Base-by-base conservation (phyloP, 78 protist genomes). In the Dictyostelium purpureum region DNA sequence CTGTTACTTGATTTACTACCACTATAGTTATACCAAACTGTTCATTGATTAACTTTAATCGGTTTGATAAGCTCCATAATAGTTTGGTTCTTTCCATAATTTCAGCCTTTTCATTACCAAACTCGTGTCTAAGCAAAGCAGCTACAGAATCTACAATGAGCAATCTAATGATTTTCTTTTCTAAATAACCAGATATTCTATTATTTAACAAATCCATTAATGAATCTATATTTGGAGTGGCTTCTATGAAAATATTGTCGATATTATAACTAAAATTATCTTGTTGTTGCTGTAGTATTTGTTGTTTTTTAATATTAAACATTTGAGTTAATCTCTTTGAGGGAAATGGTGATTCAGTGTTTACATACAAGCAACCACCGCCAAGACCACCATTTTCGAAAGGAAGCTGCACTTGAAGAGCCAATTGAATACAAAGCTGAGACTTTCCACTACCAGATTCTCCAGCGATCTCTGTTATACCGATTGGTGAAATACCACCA, bases 401-500 rank as follows among this genome's bases (percentile, higher is more conserved):
- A 10, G 88, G 89, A 10, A 90, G 16, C 19, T 90, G 94, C 6
- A 61, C 66, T 26, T 76, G 94, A 21, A 90, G 26, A 2, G 79
- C 28, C 21, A 90, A 49, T 28, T 90, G 94, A 6, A 90, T 26
- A 14, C 74, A 42, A 2, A 90, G 2, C 40, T 90, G 88, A 2
- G 89, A 63, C 31, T 90, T 90, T 6, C 94, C 94, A n/a, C 49
- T 61, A 51, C 89, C 94, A 12, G 82, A 33, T 49, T 90, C 94
- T 49, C 94, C 94, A 2, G 77, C 45, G 18, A 90, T 81, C 67
- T 90, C 94, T 6, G 88, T 90, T 14, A 90, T 90, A 12, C 88
- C 89, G 24, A 49, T 77, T 1, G 89, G 80, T 10, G 78, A 52
- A 4, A 90, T 49, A 28, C 94, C 94, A 42, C 94, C 94, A 28